Percentiles rank a stretch among this genome's conserved stretches.
Conservation (phyloP, 768 basidiomycete species). For the Lactifluus echinatus region DNA sequence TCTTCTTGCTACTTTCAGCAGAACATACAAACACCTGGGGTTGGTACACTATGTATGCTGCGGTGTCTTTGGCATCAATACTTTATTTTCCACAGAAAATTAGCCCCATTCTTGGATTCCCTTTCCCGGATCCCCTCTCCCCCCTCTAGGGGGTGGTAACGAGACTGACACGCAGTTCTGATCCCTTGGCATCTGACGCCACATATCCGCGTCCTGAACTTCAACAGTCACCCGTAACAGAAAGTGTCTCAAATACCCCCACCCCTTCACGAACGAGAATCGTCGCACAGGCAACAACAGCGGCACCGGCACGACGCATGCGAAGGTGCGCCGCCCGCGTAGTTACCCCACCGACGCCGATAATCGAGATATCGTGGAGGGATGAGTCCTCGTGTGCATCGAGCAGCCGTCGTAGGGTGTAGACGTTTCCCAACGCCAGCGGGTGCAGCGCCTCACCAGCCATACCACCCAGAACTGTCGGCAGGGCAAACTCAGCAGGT, state of each 20-base stretch:
- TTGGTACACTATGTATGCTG: no score
- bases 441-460: conserved; percentile 72
- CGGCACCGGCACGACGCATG: conserved; percentile 71
- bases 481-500: conserved; percentile 44
- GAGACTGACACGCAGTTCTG: no score
- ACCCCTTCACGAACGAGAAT: conserved; percentile 36
- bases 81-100: no score
- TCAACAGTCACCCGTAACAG: conserved; percentile 26
- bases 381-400: conserved; percentile 32
- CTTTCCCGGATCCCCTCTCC: no score
- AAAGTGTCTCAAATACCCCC: conserved; percentile 29
- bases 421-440: conserved; percentile 71
- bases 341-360: conserved; percentile 81
- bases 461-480: conserved; percentile 58
- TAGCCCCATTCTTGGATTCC: no score
- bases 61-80: no score
- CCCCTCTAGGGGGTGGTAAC: no score
- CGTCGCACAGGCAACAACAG: conserved; percentile 58
- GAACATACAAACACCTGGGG: no score
- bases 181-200: no score
- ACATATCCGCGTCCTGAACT: not conserved
- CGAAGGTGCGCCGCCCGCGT: conserved; percentile 48
- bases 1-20: no score
- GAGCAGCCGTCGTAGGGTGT: conserved; percentile 48
- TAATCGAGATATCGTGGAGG: conserved; percentile 44